Conservation (phyloP, 1,284 basidiomycete genomes). For the Pseudozyma sp. region DNA sequence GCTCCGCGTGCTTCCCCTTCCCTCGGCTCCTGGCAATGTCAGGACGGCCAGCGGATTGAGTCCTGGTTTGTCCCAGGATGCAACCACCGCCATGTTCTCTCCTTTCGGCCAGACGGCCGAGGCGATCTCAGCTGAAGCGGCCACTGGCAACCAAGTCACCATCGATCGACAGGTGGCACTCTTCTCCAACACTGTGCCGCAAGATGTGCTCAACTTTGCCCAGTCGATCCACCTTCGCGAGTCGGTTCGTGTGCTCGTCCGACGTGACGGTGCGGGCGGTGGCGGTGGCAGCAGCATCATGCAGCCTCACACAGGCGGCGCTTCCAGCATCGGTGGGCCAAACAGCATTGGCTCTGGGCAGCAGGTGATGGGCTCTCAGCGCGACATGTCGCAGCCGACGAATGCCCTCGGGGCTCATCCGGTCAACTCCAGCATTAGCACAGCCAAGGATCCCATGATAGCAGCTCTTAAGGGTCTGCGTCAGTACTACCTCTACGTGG, state of each 20-base stretch:
- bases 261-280: conserved; percentile 77
- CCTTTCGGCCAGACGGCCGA: conserved; percentile 72
- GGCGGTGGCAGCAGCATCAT: conserved; percentile 18
- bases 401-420: conserved; percentile 56
- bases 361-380: conserved; percentile 25
- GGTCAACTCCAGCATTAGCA: conserved; percentile 48
- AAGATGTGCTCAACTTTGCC: conserved; percentile 90
- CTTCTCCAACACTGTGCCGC: conserved; percentile 93
- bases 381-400: conserved; percentile 77
- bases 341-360: conserved; percentile 16
- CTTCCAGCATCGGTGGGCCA: conserved; percentile 9
- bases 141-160: conserved; percentile 62
- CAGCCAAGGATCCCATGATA: conserved; percentile 49
- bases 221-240: conserved; percentile 88
- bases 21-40: conserved; percentile 63
- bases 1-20: conserved; percentile 86
- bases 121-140: conserved; percentile 26
- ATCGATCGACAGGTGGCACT: conserved; percentile 93
- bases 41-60: conserved; percentile 22
- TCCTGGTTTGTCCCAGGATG: conserved; percentile 33
- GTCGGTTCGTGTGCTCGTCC: conserved; percentile 92
- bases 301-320: conserved; percentile 11
- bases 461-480: conserved; percentile 54
- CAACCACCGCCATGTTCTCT: conserved; percentile 22
- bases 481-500: conserved; percentile 65